Percentiles rank a stretch among this genome's conserved stretches.
Conservation (phyloP, 2,329 filamentous ascomycete species). For the Fusarium lateritium region DNA sequence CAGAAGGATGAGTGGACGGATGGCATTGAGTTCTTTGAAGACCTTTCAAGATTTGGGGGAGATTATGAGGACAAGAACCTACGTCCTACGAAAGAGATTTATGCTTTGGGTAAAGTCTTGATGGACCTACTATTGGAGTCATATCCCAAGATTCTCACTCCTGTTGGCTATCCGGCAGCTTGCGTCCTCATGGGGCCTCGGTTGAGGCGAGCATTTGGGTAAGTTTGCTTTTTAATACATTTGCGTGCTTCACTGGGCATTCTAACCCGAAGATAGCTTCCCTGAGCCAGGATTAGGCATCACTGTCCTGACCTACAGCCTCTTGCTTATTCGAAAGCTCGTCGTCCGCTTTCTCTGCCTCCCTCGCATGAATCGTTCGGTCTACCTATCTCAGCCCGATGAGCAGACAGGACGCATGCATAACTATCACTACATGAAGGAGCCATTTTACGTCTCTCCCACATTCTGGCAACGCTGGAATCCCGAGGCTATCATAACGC, state of each 20-base stretch:
- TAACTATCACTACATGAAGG: slow-evolving; percentile 67
- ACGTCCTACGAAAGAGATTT: slow-evolving; percentile 66
- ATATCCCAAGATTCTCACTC: slow-evolving; percentile 63
- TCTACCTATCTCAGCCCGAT: slow-evolving; percentile 64
- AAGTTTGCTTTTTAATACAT: slow-evolving; percentile 43
- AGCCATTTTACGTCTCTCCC: slow-evolving; percentile 75
- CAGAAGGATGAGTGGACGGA: slow-evolving; percentile 60
- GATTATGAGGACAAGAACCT: slow-evolving; percentile 73
- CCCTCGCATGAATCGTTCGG: slow-evolving; percentile 66
- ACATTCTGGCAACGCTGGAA: slow-evolving; percentile 76
- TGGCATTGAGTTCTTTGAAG: slow-evolving; percentile 66
- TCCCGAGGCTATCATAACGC: slow-evolving; percentile 65
- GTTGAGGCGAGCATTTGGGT: slow-evolving; percentile 76
- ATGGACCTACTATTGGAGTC: slow-evolving; percentile 72
- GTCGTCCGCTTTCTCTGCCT: slow-evolving; percentile 70
- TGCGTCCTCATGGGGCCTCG: slow-evolving; percentile 75
- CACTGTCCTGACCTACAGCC: slow-evolving; percentile 59
- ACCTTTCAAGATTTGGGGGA: slow-evolving; percentile 64
- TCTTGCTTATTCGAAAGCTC: slow-evolving; percentile 68
- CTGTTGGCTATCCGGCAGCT: slow-evolving; percentile 65
- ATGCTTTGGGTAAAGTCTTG: slow-evolving; percentile 70
- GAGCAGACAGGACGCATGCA: slow-evolving; percentile 67
- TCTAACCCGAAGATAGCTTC: slow-evolving; percentile 54
- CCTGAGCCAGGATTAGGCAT: slow-evolving; percentile 59
- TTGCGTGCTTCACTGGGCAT: not conserved